phyloP scores from a whole-genome alignment of 441 rosid genomes.

The Adansonia madagascariensis region DNA sequence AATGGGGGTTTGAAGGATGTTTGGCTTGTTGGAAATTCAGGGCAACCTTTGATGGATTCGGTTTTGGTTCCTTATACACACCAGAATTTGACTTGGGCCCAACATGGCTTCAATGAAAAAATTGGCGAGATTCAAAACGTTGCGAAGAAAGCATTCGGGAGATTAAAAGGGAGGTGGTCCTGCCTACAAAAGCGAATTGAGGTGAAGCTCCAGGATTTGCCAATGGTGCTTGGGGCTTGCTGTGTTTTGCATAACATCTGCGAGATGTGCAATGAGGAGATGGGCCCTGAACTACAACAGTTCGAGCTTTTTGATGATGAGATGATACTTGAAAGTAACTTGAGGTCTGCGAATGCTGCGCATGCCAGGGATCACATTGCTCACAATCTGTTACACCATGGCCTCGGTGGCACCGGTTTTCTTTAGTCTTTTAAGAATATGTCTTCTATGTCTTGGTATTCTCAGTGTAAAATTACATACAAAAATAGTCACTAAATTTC shows the following conservation, averaged over 20 bases:
- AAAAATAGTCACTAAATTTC: neutral
- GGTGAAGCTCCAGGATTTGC: conserved; percentile 79
- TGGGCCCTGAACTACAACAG: conserved; percentile 42
- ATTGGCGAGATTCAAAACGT: conserved; percentile 48
- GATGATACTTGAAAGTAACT: conserved; percentile 54
- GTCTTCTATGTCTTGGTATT: neutral
- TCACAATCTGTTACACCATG: conserved; percentile 81
- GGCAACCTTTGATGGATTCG: conserved; percentile 74
- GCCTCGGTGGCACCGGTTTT: conserved; percentile 52
- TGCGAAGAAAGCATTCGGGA: conserved; percentile 56
- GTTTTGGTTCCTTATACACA: conserved; percentile 78
- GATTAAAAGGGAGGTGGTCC: conserved; percentile 75
- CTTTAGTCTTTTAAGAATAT: conserved; percentile 27
- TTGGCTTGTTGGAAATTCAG: conserved; percentile 71
- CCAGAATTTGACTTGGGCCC: conserved; percentile 79
- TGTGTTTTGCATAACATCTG: conserved; percentile 84
- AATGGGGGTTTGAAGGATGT: conserved; percentile 67
- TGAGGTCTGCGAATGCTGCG: conserved; percentile 50
- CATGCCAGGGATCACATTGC: conserved; percentile 72
- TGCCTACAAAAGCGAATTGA: conserved; percentile 81
- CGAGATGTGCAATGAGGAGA: conserved; percentile 64
- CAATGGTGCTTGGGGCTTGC: conserved; percentile 81
- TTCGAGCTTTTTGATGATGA: conserved; percentile 73
- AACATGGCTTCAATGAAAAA: conserved; percentile 73
- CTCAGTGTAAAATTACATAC: neutral